A percentile compares a stretch with the other conserved stretches of the same genome.
Conservation (phyloP, 495 filamentous ascomycete genomes). For the Hypoxylon trugodes region DNA sequence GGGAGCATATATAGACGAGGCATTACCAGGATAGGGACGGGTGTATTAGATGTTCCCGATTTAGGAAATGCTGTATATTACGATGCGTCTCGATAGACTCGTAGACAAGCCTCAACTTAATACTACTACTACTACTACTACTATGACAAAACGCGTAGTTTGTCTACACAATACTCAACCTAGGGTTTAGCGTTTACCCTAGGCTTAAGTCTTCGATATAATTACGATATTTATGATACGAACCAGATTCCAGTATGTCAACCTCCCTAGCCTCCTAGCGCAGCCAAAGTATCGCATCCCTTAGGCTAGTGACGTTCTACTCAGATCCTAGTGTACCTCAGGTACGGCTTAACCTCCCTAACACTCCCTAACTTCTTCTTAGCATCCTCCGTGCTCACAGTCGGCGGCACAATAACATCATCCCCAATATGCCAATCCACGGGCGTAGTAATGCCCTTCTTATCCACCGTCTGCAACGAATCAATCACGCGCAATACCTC, state of each 20-base stretch:
- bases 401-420: conserved; percentile 94
- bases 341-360: conserved; percentile 92
- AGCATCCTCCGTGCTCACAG: conserved; percentile 83
- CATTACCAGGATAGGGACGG: neutral
- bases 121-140: neutral
- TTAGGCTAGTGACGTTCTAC: neutral
- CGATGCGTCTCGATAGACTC: too few relatives aligned
- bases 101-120: neutral
- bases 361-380: conserved; percentile 89
- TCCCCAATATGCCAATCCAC: conserved; percentile 90
- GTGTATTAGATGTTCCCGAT: conserved; percentile 9
- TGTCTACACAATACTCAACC: too few relatives aligned
- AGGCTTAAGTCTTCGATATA: too few relatives aligned
- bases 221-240: too few relatives aligned
- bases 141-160: too few relatives aligned
- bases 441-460: conserved; percentile 91
- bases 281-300: neutral
- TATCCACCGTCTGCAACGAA: conserved; percentile 95
- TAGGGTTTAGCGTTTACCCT: too few relatives aligned
- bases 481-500: conserved; percentile 95
- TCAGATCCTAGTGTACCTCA: conserved; percentile 63
- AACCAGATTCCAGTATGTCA: neutral
- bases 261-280: neutral
- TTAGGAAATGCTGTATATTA: neutral
- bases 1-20: neutral